Base-by-base conservation (phyloP, 768 basidiomycete species). In the Rubroboletus pulcherrimus region DNA sequence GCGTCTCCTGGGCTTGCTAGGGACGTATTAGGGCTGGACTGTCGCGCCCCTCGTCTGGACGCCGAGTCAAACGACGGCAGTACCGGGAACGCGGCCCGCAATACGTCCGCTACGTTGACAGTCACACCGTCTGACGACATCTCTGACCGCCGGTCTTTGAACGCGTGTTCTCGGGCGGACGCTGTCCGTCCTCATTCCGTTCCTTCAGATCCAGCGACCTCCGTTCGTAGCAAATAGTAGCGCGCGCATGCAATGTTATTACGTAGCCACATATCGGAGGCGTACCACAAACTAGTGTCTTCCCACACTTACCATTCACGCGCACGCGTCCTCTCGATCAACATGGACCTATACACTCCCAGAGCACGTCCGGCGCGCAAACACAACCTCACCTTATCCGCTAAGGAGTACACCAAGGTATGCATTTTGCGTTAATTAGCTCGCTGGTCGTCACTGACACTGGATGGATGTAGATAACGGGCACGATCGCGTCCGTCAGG, bases 401-500 rank as follows among this genome's bases (percentile, higher is more conserved):
- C 84, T 6, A 89, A 86, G 63, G 85, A 91, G 62, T 89, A 88
- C 62, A 83, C 81, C 24, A 89, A 91, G 76, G 89, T 80, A 57
- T 31, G 67, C 31, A 17, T 9, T 35, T 7, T 51, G 45, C 29
- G 49, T 26, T 24, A 10, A 17, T 33, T 41, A 7, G 21, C 19
- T 48, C 40, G n/a, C 7, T 29, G 15, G 31, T 51, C 31, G 21
- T 52, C 44, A 26, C 38, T 30, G 50, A 60, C 34, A 19, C 41
- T 40, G 45, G 53, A 52, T 63, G 56, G 52, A 24, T 21, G 43
- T 60, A 91, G 89, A 84, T 92, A 62, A 84, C 90, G 7, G 86
- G 86, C 10, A 92, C 90, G 3, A 89, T 92, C 75, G 89, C 89
- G 63, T 89, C 87, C 26, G 83, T 87, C 15, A 78, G 90, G 51